Evolutionary conservation across 2,329 filamentous ascomycete genomes (phyloP), one percentile per base, ranked within the genome.

Genomic region (Sporothrix pseudoabietina): DNA sequence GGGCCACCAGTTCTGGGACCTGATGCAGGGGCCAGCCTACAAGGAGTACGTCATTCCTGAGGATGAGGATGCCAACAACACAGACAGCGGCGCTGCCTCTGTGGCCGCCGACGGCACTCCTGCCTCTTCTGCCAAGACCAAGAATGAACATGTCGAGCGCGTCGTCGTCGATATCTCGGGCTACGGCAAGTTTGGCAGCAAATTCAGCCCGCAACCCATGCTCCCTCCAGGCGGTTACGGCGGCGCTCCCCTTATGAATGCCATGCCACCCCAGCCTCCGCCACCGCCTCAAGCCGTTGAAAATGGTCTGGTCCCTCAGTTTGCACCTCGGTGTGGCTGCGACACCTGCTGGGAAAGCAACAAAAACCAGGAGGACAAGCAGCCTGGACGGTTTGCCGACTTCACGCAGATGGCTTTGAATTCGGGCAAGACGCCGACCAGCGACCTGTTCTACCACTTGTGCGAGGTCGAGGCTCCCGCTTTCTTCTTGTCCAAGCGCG

Each of bases 1-100:
- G 12, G 85, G 85, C 9, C 83, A 80, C 77, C 66, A 81, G n/a
- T 84, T 82, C 78, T 87, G 85, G 85, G 82, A 85, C 19, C 80
- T 87, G 7, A 79, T 83, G 32, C 82, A 85, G 75, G 79, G 80
- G 10, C 84, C 84, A 0, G 81, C 79, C 0, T 85, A 85, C 74
- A 85, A 83, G 81, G 80, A 84, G 7, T 85, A 86, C 22, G 81
- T 85, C 12, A 84, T 84, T 3, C 78, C 78, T 22, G 78, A 85
- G 5, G 81, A 82, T 35, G 79, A 80, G 35, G 26, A 26, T 26
- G 26, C 26, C 66, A 66, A 79, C 77, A 3, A 73, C 69, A n/a
- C 75, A 8, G 77, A 72, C 3, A 19, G 26, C 2, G n/a, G 22
- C 12, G 4, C 54, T 8, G 4, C 22, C 14, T 32, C 49, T 9